These are phyloP conservation scores for Sporothrix curviconia DNA, from an alignment of 2,329 filamentous ascomycete genomes.

Conservation along the genomic window DNA sequence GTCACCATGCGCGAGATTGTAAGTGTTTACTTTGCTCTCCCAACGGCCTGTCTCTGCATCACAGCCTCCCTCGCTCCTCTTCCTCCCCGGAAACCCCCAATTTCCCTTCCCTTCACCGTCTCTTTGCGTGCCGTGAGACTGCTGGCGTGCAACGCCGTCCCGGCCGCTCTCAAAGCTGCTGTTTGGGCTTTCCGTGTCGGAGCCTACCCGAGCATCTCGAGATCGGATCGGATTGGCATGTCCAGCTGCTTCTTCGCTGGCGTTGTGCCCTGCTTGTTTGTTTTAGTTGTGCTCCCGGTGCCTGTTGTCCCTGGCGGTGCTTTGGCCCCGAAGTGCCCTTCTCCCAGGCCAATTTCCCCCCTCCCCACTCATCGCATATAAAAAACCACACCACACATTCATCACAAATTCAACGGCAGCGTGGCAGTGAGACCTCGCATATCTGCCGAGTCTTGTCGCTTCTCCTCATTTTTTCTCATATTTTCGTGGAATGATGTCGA, in stretches of 20 bases:
- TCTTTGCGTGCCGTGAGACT: neutral
- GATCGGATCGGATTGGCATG: neutral
- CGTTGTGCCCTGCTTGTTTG: too few species aligned
- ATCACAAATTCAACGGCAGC: neutral
- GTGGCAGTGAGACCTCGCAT: slow-evolving; percentile 3
- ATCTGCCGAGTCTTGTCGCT: neutral
- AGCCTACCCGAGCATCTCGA: neutral
- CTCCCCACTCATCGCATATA: slow-evolving; percentile 4
- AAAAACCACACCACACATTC: neutral
- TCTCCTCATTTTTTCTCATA: neutral
- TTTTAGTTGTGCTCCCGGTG: neutral
- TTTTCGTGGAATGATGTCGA: too few species aligned
- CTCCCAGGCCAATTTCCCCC: neutral
- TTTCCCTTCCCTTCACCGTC: slow-evolving; percentile 9
- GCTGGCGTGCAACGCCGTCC: neutral
- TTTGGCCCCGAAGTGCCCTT: neutral
- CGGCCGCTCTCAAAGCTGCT: neutral
- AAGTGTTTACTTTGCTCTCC: slow-evolving; percentile 35
- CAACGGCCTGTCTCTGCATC: neutral
- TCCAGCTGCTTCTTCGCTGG: neutral
- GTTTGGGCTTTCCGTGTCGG: neutral
- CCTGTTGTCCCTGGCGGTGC: neutral
- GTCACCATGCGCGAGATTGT: slow-evolving; percentile 70
- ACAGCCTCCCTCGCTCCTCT: neutral
- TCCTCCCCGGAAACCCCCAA: neutral